Evolutionary conservation across 179 eudicot species (phyloP).

Genomic region (Nepenthes alata): DNA sequence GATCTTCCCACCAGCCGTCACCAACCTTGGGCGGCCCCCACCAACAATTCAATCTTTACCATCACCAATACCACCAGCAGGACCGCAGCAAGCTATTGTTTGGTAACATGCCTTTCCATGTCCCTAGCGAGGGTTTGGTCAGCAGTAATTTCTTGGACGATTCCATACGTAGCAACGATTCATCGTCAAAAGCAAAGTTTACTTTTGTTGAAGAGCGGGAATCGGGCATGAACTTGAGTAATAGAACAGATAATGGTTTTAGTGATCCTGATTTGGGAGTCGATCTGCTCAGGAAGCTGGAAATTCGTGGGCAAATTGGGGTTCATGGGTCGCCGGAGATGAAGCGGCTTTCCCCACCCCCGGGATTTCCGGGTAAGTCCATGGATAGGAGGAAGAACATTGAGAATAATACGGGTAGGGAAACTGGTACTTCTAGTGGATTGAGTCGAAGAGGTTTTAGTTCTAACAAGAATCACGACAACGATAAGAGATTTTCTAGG

Average conservation of each 20-base stretch:
- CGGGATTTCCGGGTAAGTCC: constrained; percentile 43
- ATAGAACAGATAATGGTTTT: constrained; percentile 20
- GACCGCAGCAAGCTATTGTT: constrained; percentile 19
- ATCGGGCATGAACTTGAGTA: constrained; percentile 15
- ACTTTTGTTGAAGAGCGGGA: constrained; percentile 15
- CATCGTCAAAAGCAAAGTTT: not conserved
- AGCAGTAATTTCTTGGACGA: too few relatives aligned
- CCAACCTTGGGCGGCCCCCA: constrained; percentile 4
- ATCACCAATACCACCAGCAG: constrained; percentile 6
- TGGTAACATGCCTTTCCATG: constrained; percentile 19
- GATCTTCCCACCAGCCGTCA: constrained; percentile 12
- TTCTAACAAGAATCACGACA: constrained; percentile 17
- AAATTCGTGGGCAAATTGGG: constrained; percentile 10
- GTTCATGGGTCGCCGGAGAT: constrained; percentile 18
- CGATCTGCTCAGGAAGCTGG: constrained; percentile 17
- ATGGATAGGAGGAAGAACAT: constrained; percentile 20
- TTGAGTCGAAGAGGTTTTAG: constrained; percentile 14
- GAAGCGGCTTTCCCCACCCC: constrained; percentile 39
- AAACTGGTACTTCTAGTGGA: constrained; percentile 23
- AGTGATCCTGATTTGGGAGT: constrained; percentile 20
- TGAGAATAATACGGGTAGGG: constrained; percentile 26
- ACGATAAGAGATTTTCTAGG: constrained; percentile 12
- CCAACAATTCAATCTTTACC: constrained; percentile 13
- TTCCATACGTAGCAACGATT: not conserved
- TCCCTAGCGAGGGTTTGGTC: constrained; percentile 3